Conservation (phyloP, 306 rosid species). For the Dalbergia cultrata region DNA sequence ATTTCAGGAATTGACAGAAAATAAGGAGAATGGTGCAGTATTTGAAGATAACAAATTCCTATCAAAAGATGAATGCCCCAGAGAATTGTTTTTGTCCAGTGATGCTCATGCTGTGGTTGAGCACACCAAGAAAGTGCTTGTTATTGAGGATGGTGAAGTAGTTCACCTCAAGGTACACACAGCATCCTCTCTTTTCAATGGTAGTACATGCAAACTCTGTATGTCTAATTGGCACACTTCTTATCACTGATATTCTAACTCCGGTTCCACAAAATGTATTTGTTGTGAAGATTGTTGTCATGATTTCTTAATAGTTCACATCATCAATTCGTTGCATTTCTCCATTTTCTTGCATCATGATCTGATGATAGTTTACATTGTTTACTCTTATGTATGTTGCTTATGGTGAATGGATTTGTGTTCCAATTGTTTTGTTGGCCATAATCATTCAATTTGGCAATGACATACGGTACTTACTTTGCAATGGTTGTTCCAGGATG, state of each 20-base stretch:
- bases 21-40: slow-evolving; percentile 69
- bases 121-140: slow-evolving; percentile 93
- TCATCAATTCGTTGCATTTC: slow-evolving; percentile 25
- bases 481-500: slow-evolving; percentile 74
- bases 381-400: slow-evolving; percentile 36
- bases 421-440: slow-evolving; percentile 35
- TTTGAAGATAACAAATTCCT: slow-evolving; percentile 85
- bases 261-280: slow-evolving; percentile 20
- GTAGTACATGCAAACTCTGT: slow-evolving; percentile 9
- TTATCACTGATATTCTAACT: slow-evolving; percentile 21
- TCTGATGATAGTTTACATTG: slow-evolving; percentile 17
- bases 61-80: slow-evolving; percentile 79
- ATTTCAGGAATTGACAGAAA: slow-evolving; percentile 78
- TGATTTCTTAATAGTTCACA: slow-evolving; percentile 14
- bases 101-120: slow-evolving; percentile 97
- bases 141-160: slow-evolving; percentile 96
- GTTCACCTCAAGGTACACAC: slow-evolving; percentile 89
- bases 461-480: not conserved
- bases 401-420: slow-evolving; percentile 16
- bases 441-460: slow-evolving; percentile 29
- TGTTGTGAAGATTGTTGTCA: slow-evolving; percentile 22
- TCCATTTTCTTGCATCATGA: slow-evolving; percentile 17
- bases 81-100: slow-evolving; percentile 93
- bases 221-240: slow-evolving; percentile 6
- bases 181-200: slow-evolving; percentile 18